Evolutionary conservation across 371 early-diverging fungal species (phyloP), one percentile per base, ranked within the genome.

Genomic region (Mortierella sp.): DNA sequence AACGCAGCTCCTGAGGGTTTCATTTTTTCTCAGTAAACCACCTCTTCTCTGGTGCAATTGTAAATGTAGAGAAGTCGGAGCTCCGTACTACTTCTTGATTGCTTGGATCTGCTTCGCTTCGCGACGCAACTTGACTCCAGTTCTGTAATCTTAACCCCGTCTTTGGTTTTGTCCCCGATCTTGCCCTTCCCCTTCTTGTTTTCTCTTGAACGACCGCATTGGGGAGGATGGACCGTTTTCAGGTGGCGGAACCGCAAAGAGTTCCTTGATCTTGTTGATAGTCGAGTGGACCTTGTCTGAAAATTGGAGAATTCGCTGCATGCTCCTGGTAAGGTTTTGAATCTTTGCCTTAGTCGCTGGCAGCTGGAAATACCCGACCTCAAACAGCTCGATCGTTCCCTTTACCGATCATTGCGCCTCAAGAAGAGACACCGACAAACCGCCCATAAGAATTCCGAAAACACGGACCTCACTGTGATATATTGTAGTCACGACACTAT

Each of bases 141-240:
- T n/a, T n/a, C n/a, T n/a, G n/a, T n/a, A n/a, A n/a, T n/a, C n/a
- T n/a, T n/a, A n/a, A n/a, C n/a, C n/a, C n/a, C n/a, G n/a, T n/a
- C n/a, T n/a, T n/a, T n/a, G n/a, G n/a, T n/a, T n/a, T n/a, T n/a
- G n/a, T n/a, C n/a, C n/a, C n/a, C n/a, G n/a, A n/a, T n/a, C n/a
- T 55, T 55, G 55, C 4, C 29, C 29, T 0, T 28, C 6, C 29
- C 3, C 17, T 6, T 13, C 19, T 9, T 55, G 3, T 23, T 55
- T 55, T 55, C 55, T 55, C 17, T 55, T 55, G 29, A 55, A 55
- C 28, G 55, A 55, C 5, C 55, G 55, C 31, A 54, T 54, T 6
- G 55, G 55, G 29, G 26, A 31, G 2, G 55, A n/a, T 4, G 55
- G 55, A 31, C 3, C 28, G 28, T 31, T 17, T 28, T 54, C 17